phyloP scores from a whole-genome alignment of 1,139 yeast species.

The Sugiyamaella paludigena region DNA sequence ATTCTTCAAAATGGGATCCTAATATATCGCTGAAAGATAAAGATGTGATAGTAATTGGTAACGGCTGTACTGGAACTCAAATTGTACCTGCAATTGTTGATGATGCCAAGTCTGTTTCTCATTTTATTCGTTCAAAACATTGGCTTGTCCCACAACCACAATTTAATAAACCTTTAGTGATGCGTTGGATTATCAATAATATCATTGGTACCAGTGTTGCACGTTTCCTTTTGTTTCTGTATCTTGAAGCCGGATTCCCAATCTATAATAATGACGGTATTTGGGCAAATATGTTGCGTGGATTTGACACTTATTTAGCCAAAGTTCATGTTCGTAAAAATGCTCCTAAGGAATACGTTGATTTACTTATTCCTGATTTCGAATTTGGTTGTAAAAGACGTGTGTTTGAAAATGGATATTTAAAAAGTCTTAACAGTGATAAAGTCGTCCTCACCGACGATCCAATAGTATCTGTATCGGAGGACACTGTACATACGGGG shows the following conservation, averaged over 20 bases:
- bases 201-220: slow-evolving; percentile 13
- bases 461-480: slow-evolving; percentile 30
- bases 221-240: slow-evolving; percentile 8
- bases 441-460: slow-evolving; percentile 29
- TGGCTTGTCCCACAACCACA: slow-evolving; percentile 20
- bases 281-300: slow-evolving; percentile 19
- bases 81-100: slow-evolving; percentile 36
- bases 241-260: slow-evolving; percentile 8
- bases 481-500: slow-evolving; percentile 24
- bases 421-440: slow-evolving; percentile 28
- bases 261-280: slow-evolving; percentile 20
- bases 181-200: slow-evolving; percentile 17
- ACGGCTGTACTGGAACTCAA: slow-evolving; percentile 47
- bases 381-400: slow-evolving; percentile 34
- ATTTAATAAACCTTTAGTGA: slow-evolving; percentile 6
- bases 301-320: slow-evolving; percentile 13
- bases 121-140: slow-evolving; percentile 29
- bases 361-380: slow-evolving; percentile 30
- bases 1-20: slow-evolving; percentile 47
- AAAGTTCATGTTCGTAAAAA: slow-evolving; percentile 22
- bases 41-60: slow-evolving; percentile 44
- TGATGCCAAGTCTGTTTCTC: slow-evolving; percentile 21
- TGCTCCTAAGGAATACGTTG: slow-evolving; percentile 25
- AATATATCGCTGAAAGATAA: slow-evolving; percentile 38
- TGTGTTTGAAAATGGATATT: slow-evolving; percentile 32